Percentiles rank a stretch among this genome's conserved stretches.
phyloP scores from a whole-genome alignment of 768 basidiomycete genomes.

The Boletus reticuloceps region DNA sequence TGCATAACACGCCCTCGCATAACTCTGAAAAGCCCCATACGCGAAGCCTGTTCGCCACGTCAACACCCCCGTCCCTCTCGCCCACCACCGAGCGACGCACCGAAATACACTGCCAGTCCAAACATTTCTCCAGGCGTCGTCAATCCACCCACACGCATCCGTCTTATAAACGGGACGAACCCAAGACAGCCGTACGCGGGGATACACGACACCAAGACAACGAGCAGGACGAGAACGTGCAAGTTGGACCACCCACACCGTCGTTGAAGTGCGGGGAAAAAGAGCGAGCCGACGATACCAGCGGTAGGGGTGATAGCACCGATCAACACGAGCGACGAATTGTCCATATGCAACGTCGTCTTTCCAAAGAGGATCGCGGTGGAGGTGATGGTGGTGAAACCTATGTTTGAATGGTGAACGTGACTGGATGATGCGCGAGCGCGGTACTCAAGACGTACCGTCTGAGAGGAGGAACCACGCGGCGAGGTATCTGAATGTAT shows the following conservation, averaged over 20 bases:
- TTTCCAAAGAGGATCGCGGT: slow-evolving; percentile 93
- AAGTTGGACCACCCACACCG: slow-evolving; percentile 64
- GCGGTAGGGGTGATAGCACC: slow-evolving; percentile 74
- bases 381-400: slow-evolving; percentile 87
- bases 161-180: slow-evolving; percentile 56
- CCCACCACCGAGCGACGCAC: slow-evolving; percentile 33
- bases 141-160: slow-evolving; percentile 62
- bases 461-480: slow-evolving; percentile 97
- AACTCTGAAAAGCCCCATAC: slow-evolving; percentile 90
- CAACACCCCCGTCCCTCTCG: neutral
- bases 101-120: slow-evolving; percentile 77
- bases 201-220: slow-evolving; percentile 62
- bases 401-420: too few relatives aligned
- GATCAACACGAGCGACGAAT: slow-evolving; percentile 75
- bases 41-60: slow-evolving; percentile 46
- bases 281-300: slow-evolving; percentile 83
- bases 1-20: slow-evolving; percentile 83
- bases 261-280: slow-evolving; percentile 74
- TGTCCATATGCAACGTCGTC: slow-evolving; percentile 77
- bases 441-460: slow-evolving; percentile 44
- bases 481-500: slow-evolving; percentile 86
- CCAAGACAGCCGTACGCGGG: slow-evolving; percentile 84
- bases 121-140: slow-evolving; percentile 86
- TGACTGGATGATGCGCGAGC: neutral
- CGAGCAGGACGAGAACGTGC: slow-evolving; percentile 61